phyloP scores from a whole-genome alignment of 257 asterid species.

The Solanum corneliomulleri region DNA sequence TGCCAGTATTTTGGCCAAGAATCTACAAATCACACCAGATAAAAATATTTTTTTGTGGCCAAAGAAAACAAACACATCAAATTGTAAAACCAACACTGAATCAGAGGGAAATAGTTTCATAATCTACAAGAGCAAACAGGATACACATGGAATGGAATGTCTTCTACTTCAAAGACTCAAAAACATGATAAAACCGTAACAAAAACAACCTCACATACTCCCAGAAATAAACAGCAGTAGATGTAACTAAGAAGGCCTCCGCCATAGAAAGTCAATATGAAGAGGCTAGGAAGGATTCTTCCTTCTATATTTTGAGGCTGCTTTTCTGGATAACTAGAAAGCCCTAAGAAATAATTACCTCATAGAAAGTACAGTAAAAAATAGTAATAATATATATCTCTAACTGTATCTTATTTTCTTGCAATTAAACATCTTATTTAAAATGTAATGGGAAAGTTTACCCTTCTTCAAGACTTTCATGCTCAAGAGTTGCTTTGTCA shows the following conservation, averaged over 20 bases:
- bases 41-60: background rate
- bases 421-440: slow-evolving; percentile 1
- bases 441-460: slow-evolving; percentile 19
- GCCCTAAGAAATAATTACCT: background rate
- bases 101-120: background rate
- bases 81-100: background rate
- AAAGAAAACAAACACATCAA: background rate
- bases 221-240: background rate
- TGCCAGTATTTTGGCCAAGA: slow-evolving; percentile 80
- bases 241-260: background rate
- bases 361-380: background rate
- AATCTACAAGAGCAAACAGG: background rate
- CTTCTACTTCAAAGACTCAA: background rate
- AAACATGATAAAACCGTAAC: background rate
- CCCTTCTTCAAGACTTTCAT: slow-evolving; percentile 99
- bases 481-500: slow-evolving; percentile 94
- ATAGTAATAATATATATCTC: background rate
- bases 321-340: background rate
- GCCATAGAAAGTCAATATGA: background rate
- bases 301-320: background rate
- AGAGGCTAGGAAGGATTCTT: background rate
- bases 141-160: background rate
- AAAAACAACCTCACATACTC: background rate
- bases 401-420: background rate
- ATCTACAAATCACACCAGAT: slow-evolving; percentile 28